A percentile compares a stretch with the other conserved stretches of the same genome.
These are phyloP conservation scores for Collybiopsis confluens DNA, from an alignment of 768 basidiomycete species.

Conservation along the genomic window DNA sequence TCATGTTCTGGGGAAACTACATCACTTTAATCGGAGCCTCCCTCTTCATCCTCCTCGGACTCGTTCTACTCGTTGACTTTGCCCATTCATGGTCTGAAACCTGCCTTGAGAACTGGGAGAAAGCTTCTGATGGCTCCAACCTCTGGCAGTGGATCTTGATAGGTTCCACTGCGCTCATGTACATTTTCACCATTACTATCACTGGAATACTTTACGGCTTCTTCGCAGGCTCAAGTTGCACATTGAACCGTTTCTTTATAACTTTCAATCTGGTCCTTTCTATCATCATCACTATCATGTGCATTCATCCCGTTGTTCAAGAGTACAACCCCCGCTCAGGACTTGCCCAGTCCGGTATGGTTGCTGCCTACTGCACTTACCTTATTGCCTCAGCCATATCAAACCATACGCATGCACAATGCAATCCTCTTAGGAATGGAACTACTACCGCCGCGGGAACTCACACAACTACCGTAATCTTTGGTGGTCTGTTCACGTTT, in stretches of 20 bases:
- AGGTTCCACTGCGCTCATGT: conserved; percentile 87
- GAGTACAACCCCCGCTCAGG: conserved; percentile 93
- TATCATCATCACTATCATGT: conserved; percentile 74
- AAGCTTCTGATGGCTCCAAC: conserved; percentile 62
- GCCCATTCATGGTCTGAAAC: conserved; percentile 98
- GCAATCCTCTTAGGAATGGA: conserved; percentile 82
- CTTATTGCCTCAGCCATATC: conserved; percentile 90
- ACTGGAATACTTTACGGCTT: conserved; percentile 89
- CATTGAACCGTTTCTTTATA: conserved; percentile 95
- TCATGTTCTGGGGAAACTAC: conserved; percentile 98
- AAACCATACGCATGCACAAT: conserved; percentile 81
- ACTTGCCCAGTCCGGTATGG: conserved; percentile 93
- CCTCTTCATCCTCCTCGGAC: conserved; percentile 93
- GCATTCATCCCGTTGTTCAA: conserved; percentile 82
- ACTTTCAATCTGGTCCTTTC: conserved; percentile 86
- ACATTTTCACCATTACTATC: conserved; percentile 76
- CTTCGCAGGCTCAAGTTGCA: conserved; percentile 85
- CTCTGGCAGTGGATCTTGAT: conserved; percentile 97
- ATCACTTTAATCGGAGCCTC: conserved; percentile 88
- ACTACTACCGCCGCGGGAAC: conserved; percentile 54
- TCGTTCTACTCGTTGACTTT: conserved; percentile 96
- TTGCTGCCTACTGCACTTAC: conserved; percentile 97
- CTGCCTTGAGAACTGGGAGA: conserved; percentile 95
- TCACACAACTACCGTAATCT: conserved; percentile 78
- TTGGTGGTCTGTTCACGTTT: conserved; percentile 96